These are phyloP conservation scores for Sabuloglossum arenarium DNA, from an alignment of 495 filamentous ascomycete genomes.

Conservation along the genomic window DNA sequence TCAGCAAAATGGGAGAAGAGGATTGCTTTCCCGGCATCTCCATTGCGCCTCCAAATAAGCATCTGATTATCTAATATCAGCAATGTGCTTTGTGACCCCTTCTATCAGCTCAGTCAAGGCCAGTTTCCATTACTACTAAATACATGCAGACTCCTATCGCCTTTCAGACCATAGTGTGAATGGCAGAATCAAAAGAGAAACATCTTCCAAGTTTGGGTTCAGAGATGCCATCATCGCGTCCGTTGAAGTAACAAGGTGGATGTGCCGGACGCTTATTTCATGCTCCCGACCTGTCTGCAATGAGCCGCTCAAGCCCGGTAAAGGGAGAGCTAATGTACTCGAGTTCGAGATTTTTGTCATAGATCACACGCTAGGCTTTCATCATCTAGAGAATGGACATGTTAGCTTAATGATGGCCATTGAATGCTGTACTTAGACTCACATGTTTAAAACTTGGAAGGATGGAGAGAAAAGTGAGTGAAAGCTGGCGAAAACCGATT, in stretches of 20 bases:
- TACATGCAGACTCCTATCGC: not conserved
- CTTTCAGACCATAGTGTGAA: not conserved
- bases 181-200: constrained; percentile 1
- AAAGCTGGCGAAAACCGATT: not conserved
- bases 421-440: constrained; percentile 21
- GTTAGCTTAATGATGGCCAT: not conserved
- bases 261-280: constrained; percentile 99
- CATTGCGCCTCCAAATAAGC: not conserved
- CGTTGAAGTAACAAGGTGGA: constrained; percentile 81
- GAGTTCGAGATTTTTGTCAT: constrained; percentile 57
- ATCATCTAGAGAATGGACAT: constrained; percentile 49
- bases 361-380: constrained; percentile 92
- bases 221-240: constrained; percentile 98
- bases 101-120: not conserved
- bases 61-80: not conserved
- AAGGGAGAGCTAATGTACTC: constrained; percentile 59
- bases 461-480: constrained; percentile 49
- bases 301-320: constrained; percentile 76
- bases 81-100: not conserved
- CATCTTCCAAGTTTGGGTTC: constrained; percentile 39
- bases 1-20: not conserved
- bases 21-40: not conserved
- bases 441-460: constrained; percentile 98
- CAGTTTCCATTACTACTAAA: not conserved
- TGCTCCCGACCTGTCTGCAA: constrained; percentile 41